Evolutionary conservation across 108 stramenopile species (phyloP), one percentile per base, ranked within the genome.

Genomic region (Fragilaria radians): DNA sequence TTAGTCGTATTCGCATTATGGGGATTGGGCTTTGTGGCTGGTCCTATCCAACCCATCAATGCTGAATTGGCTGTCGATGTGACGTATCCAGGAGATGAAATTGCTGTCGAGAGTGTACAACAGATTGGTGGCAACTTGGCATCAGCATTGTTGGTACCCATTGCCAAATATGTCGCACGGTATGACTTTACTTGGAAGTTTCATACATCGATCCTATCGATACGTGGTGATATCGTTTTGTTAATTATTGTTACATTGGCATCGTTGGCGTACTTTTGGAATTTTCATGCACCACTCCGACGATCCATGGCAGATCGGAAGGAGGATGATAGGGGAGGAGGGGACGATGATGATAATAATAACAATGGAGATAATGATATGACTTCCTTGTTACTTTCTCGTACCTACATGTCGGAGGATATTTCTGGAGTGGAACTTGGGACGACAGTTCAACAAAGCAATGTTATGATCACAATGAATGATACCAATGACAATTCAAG

Each of bases 21-120:
- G 26, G 78, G 78, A 14, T 53, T 87, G 30, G 86, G 86, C 11
- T 62, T 83, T 59, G 68, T 74, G 1, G 86, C 72, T 2, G 86
- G 86, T 28, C 82, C 86, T 9, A 54, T 87, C 11, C 86, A 87
- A 59, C 86, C 86, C 34, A 78, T 87, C 54, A 82, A 83, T 57
- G 86, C 86, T 22, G 86, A 87, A 67, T 65, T 87, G 28, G 86
- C 86, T 11, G 86, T 87, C 18, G 86, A 87, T 56, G 80, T 83
- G 2, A 87, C 82, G 1, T 83, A 81, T 66, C 86, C 86, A 14
- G 68, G 76, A 3, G 86, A 87, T 57, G 86, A 87, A 69, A 87
- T 80, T 11, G 81, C 86, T 4, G 82, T 87, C 27, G 86, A 83
- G 57, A 67, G 68, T 56, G 67, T 82, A 28, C 81, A 83, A 57